Evolutionary conservation across 192 early-diverging fungal species (phyloP).

Genomic region (Cetraspora pellucida): DNA sequence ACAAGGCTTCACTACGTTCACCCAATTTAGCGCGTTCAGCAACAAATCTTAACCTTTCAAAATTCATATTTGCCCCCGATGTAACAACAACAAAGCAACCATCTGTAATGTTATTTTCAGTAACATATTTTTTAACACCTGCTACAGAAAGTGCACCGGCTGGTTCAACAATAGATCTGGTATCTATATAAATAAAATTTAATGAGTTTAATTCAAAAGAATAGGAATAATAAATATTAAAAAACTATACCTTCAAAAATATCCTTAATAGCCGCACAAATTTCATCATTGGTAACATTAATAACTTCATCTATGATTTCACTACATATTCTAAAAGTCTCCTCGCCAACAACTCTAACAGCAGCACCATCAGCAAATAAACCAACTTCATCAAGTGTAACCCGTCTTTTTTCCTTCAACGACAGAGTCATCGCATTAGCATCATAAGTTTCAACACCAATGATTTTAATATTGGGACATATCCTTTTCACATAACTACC

Average conservation of each 20-base stretch:
- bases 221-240: background rate
- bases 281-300: slow-evolving; percentile 91
- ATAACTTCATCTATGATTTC: slow-evolving; percentile 89
- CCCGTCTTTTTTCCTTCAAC: slow-evolving; percentile 64
- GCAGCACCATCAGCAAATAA: slow-evolving; percentile 98
- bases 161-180: slow-evolving; percentile 94
- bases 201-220: background rate
- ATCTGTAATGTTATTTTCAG: slow-evolving; percentile 51
- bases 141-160: slow-evolving; percentile 90
- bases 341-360: slow-evolving; percentile 87
- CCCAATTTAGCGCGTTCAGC: slow-evolving; percentile 95
- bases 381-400: slow-evolving; percentile 78
- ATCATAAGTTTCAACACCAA: slow-evolving; percentile 92
- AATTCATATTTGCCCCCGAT: slow-evolving; percentile 99
- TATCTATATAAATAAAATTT: slow-evolving; percentile 56
- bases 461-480: slow-evolving; percentile 82
- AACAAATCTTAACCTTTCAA: slow-evolving; percentile 96
- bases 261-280: slow-evolving; percentile 91
- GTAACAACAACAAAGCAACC: slow-evolving; percentile 75
- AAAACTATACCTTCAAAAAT: slow-evolving; percentile 64
- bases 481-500: slow-evolving; percentile 92
- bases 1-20: slow-evolving; percentile 89
- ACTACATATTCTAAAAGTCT: slow-evolving; percentile 80
- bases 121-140: slow-evolving; percentile 83
- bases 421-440: slow-evolving; percentile 87